A percentile compares a stretch with the other conserved stretches of the same genome.
Conservation (phyloP, 352 stramenopile genomes). For the Phytopythium ostracodes region DNA sequence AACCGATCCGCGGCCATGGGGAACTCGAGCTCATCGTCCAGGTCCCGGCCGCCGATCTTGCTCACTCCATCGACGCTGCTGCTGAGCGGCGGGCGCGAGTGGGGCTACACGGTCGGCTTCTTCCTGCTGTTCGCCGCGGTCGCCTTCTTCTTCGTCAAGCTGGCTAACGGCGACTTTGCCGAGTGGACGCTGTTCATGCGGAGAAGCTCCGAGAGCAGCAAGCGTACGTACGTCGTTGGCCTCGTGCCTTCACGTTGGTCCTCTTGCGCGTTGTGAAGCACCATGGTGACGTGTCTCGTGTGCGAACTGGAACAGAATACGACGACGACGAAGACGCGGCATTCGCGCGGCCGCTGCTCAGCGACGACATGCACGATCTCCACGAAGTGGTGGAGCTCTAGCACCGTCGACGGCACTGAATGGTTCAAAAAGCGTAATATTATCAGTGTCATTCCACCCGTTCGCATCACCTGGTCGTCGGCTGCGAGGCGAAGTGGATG, state of each 20-base stretch:
- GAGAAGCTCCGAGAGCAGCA: not conserved
- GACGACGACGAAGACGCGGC: not conserved
- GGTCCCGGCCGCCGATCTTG: not conserved
- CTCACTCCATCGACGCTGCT: slow-evolving; percentile 10
- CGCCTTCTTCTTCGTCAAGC: slow-evolving; percentile 16
- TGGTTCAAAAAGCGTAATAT: not conserved
- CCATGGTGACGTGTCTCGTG: not conserved
- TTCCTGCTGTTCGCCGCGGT: slow-evolving; percentile 12
- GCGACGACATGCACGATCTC: not conserved
- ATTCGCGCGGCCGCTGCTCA: slow-evolving; percentile 5
- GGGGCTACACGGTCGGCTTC: slow-evolving; percentile 14
- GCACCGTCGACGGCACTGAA: not conserved
- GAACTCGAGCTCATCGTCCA: not conserved
- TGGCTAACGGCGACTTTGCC: slow-evolving; percentile 7
- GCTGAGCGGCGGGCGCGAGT: slow-evolving; percentile 10
- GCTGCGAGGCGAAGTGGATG: not conserved
- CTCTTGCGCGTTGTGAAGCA: too few species aligned
- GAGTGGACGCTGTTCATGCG: slow-evolving; percentile 1
- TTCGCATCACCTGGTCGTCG: not conserved
- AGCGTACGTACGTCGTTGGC: too few species aligned
- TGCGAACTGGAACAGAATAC: not conserved
- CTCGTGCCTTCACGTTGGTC: too few species aligned
- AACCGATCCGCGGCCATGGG: not conserved
- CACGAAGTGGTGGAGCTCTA: slow-evolving; percentile 8
- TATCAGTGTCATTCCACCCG: not conserved